Evolutionary conservation across 208 protist species (phyloP).

Genomic region (Tritrichomonas musculus): DNA sequence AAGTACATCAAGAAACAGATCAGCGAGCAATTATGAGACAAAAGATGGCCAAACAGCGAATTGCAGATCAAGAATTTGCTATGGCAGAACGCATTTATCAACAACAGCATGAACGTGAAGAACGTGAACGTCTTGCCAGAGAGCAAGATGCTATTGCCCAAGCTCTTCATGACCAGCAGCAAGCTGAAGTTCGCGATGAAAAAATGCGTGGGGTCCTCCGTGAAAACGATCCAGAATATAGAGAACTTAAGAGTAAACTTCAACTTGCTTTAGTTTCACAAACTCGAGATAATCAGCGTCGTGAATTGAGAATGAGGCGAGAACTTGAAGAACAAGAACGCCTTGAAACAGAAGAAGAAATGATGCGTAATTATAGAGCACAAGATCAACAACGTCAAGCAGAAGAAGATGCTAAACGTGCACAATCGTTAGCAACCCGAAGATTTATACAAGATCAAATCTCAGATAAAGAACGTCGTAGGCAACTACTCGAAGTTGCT

Average conservation of each 20-base stretch:
- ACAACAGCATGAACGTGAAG: background rate
- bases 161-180: background rate
- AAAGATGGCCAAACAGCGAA: background rate
- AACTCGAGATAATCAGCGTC: background rate
- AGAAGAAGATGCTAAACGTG: background rate
- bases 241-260: background rate
- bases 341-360: background rate
- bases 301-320: background rate
- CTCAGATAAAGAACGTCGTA: background rate
- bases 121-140: background rate
- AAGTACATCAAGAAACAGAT: background rate
- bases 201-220: background rate
- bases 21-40: background rate
- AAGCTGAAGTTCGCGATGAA: conserved; percentile 22
- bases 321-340: background rate
- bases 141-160: conserved; percentile 28
- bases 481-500: conserved; percentile 13
- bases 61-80: background rate
- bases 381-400: background rate
- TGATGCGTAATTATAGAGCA: background rate
- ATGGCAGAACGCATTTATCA: background rate
- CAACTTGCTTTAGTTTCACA: background rate
- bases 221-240: conserved; percentile 9
- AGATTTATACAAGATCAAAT: background rate
- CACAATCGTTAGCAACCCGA: background rate